Percentiles rank a stretch among this genome's conserved stretches.
phyloP scores from a whole-genome alignment of 306 rosid genomes.

The Begonia loranthoides region DNA sequence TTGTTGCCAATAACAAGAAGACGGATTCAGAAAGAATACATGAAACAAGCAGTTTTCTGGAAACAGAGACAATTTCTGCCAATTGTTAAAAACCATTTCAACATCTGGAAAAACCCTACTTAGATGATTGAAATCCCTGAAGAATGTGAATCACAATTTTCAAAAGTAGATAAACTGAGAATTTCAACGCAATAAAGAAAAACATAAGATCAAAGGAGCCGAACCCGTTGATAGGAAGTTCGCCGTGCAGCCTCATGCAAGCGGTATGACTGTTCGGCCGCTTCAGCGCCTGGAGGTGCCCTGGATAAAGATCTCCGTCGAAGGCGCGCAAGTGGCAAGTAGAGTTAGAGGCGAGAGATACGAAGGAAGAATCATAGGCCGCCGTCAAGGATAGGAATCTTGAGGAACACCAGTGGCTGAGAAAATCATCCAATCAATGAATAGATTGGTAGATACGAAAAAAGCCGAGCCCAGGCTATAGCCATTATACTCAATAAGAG shows the following conservation, averaged over 20 bases:
- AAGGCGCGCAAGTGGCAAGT: slow-evolving; percentile 11
- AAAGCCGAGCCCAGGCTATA: background rate
- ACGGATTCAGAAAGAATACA: slow-evolving; percentile 13
- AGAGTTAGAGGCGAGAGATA: slow-evolving; percentile 15
- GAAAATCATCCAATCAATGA: slow-evolving; percentile 1
- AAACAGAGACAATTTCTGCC: slow-evolving; percentile 22
- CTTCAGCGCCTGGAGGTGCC: slow-evolving; percentile 23
- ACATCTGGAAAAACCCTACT: slow-evolving; percentile 29
- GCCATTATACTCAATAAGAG: slow-evolving; percentile 18
- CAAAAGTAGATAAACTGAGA: background rate
- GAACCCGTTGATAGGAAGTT: slow-evolving; percentile 34
- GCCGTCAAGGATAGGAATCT: slow-evolving; percentile 8
- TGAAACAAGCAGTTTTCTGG: slow-evolving; percentile 36
- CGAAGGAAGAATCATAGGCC: slow-evolving; percentile 31
- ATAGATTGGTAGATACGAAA: slow-evolving; percentile 2
- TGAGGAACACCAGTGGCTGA: slow-evolving; percentile 8
- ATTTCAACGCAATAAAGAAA: background rate
- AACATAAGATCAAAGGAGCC: background rate
- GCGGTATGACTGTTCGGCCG: slow-evolving; percentile 14
- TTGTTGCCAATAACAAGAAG: background rate
- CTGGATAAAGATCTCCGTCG: slow-evolving; percentile 10
- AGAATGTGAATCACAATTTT: background rate
- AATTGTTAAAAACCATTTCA: slow-evolving; percentile 28
- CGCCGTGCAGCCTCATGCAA: slow-evolving; percentile 37
- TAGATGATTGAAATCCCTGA: slow-evolving; percentile 28